Percentiles rank a stretch among this genome's conserved stretches.
Evolutionary conservation across 352 stramenopile genomes (phyloP).

Genomic region (Phytophthora melonis): DNA sequence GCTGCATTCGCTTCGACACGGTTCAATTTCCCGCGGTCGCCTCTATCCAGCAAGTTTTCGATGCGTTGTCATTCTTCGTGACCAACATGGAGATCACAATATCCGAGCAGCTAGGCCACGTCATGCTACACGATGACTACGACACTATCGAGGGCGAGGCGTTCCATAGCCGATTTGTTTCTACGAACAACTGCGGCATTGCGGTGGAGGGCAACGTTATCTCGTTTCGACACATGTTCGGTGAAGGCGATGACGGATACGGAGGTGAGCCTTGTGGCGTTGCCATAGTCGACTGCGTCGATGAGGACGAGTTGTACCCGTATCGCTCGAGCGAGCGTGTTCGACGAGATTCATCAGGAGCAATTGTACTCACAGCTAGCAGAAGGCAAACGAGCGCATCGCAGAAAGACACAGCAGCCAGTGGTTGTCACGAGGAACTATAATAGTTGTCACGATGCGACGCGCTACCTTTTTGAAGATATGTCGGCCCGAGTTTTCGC

Average conservation of each 20-base stretch:
- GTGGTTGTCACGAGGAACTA: constrained; percentile 11
- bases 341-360: constrained; percentile 37
- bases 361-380: constrained; percentile 35
- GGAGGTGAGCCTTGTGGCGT: constrained; percentile 17
- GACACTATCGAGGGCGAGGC: constrained; percentile 35
- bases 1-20: constrained; percentile 43
- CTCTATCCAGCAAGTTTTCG: constrained; percentile 46
- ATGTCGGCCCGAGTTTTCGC: constrained; percentile 3
- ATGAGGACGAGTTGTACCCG: constrained; percentile 40
- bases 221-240: constrained; percentile 35
- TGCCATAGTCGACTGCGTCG: constrained; percentile 33
- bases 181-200: constrained; percentile 29
- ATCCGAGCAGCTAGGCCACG: constrained; percentile 42
- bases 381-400: constrained; percentile 5
- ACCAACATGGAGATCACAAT: constrained; percentile 54
- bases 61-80: constrained; percentile 41
- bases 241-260: constrained; percentile 12
- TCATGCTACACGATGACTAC: constrained; percentile 52
- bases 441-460: constrained; percentile 39
- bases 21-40: constrained; percentile 34
- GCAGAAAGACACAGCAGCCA: background rate
- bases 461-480: constrained; percentile 28
- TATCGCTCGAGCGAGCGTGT: constrained; percentile 32
- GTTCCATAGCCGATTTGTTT: constrained; percentile 42
- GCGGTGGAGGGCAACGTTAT: constrained; percentile 40